Percentiles rank a stretch among this genome's conserved stretches.
Evolutionary conservation across 164 flowering plant species (phyloP).

Genomic region (Stephania cephalantha): DNA sequence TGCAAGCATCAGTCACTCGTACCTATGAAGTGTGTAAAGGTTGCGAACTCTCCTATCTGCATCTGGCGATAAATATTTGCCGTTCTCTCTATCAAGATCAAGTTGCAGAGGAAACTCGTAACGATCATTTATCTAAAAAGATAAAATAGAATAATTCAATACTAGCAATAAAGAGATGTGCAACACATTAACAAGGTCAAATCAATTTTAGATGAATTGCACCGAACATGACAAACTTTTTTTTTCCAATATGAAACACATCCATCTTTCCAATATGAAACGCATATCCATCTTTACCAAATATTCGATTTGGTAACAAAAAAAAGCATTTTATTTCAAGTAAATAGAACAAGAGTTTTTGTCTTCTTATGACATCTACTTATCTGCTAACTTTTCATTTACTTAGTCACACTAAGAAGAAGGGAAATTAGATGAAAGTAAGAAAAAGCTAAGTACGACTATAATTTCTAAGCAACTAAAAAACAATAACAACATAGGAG

Average conservation of each 20-base stretch:
- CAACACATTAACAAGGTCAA: background rate
- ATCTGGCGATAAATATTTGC: constrained; percentile 59
- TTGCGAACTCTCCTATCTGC: constrained; percentile 59
- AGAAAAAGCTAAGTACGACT: background rate
- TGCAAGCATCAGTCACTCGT: background rate
- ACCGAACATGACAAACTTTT: background rate
- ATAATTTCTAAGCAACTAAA: background rate
- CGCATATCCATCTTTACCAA: background rate
- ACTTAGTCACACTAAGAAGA: background rate
- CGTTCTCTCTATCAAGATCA: constrained; percentile 57
- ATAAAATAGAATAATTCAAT: background rate
- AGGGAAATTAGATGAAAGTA: background rate
- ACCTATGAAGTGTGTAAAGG: constrained; percentile 64
- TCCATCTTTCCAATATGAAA: background rate
- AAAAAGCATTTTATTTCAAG: background rate
- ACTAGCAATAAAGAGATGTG: background rate
- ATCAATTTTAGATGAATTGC: background rate
- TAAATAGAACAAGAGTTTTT: background rate
- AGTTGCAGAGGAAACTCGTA: constrained; percentile 68
- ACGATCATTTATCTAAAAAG: constrained; percentile 57
- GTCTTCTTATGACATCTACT: background rate
- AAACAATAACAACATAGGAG: background rate
- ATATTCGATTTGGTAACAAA: background rate
- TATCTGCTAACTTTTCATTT: background rate
- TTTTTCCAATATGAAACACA: background rate